A percentile compares a stretch with the other conserved stretches of the same genome.
phyloP scores from a whole-genome alignment of 2,329 filamentous ascomycete species.

The Penicillium janthinellum region DNA sequence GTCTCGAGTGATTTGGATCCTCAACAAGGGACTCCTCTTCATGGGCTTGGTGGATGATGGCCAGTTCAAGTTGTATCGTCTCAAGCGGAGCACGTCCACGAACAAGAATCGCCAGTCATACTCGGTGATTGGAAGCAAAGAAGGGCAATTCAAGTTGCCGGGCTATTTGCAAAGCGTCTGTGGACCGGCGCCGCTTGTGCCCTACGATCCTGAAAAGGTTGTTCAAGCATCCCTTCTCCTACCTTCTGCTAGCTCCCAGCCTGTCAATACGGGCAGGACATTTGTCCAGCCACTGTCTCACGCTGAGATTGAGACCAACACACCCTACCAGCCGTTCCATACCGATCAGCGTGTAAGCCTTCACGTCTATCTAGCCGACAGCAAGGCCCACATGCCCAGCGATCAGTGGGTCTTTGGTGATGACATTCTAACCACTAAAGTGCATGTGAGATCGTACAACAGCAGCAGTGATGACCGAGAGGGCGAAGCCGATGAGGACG shows the following conservation, averaged over 20 bases:
- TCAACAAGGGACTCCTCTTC: constrained; percentile 44
- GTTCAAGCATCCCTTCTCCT: constrained; percentile 46
- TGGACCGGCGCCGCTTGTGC: constrained; percentile 58
- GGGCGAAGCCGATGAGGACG: constrained; percentile 34
- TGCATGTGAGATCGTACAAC: constrained; percentile 50
- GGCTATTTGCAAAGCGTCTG: constrained; percentile 62
- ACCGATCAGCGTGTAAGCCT: constrained; percentile 83
- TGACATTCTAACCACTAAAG: constrained; percentile 50
- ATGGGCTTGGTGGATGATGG: constrained; percentile 50
- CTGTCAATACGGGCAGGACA: constrained; percentile 41
- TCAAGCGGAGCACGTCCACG: constrained; percentile 49
- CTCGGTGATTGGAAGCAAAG: constrained; percentile 58
- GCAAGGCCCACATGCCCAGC: constrained; percentile 42
- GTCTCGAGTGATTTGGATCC: constrained; percentile 51
- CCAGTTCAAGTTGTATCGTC: constrained; percentile 48
- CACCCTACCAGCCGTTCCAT: constrained; percentile 94
- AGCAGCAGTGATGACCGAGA: constrained; percentile 43
- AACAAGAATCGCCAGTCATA: constrained; percentile 57
- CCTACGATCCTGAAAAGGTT: constrained; percentile 52
- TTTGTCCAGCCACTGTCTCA: constrained; percentile 63
- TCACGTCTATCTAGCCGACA: constrained; percentile 60
- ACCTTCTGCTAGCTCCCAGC: constrained; percentile 43
- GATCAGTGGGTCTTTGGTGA: constrained; percentile 58
- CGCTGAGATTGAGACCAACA: constrained; percentile 94
- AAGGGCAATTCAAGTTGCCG: constrained; percentile 69